phyloP scores from a whole-genome alignment of 1,284 basidiomycete genomes.

The Hemileia vastatrix region DNA sequence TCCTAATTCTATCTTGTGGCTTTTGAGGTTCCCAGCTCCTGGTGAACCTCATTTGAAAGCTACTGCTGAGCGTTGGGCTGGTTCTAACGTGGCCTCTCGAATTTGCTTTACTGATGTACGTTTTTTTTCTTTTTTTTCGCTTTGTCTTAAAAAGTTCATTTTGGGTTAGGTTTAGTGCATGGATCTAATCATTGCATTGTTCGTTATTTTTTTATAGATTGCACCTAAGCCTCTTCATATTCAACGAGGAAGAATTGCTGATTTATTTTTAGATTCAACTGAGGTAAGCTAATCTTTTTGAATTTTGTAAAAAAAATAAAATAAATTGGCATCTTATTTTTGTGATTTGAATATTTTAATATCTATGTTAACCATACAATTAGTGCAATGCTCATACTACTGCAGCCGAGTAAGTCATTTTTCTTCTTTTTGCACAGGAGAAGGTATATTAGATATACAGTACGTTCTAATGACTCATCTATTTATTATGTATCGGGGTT shows the following conservation, averaged over 20 bases:
- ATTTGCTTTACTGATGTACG: constrained; percentile 56
- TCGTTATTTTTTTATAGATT: background rate
- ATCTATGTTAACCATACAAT: no score
- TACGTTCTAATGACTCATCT: background rate
- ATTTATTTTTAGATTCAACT: constrained; percentile 57
- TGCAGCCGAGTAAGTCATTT: constrained; percentile 51
- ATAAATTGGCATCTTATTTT: no score
- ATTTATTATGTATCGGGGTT: no score
- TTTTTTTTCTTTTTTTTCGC: no score
- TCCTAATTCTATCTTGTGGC: constrained; percentile 55
- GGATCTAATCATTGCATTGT: no score
- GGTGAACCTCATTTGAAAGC: constrained; percentile 53
- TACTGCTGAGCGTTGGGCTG: constrained; percentile 52
- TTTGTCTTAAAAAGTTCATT: no score
- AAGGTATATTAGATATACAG: background rate
- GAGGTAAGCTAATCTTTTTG: constrained; percentile 47
- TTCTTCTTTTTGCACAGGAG: background rate
- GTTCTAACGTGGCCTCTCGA: constrained; percentile 51
- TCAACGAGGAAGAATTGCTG: constrained; percentile 52
- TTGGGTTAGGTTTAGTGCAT: no score
- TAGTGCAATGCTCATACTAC: constrained; percentile 59
- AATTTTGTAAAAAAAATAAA: no score
- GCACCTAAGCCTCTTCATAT: constrained; percentile 52
- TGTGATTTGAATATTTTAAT: no score
- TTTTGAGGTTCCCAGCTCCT: constrained; percentile 54